These are phyloP conservation scores for Lactifluus pinguis DNA, from an alignment of 768 basidiomycete species.

Conservation along the genomic window DNA sequence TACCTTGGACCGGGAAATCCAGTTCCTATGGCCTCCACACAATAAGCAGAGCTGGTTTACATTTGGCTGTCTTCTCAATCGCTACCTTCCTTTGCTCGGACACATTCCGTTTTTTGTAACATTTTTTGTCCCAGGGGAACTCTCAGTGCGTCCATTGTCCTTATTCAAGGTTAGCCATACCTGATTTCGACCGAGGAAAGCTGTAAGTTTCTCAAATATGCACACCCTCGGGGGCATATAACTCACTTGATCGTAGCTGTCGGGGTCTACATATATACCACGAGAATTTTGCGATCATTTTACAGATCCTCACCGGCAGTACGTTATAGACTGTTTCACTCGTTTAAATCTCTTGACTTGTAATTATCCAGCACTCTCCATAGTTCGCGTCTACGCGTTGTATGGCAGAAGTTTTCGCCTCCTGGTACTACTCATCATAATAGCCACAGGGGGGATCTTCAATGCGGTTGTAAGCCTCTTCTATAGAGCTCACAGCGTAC, in stretches of 20 bases:
- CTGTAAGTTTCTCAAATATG: neutral
- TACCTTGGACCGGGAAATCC: conserved; percentile 30
- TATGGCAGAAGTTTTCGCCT: conserved; percentile 1
- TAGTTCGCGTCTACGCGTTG: conserved; percentile 5
- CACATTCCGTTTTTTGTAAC: conserved; percentile 21
- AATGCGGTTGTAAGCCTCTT: neutral
- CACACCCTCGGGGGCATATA: too few species aligned
- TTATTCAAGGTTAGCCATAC: neutral
- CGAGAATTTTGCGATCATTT: neutral
- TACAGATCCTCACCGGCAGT: conserved; percentile 1
- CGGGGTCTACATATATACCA: neutral
- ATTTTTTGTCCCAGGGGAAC: conserved; percentile 10
- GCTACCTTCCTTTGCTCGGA: conserved; percentile 39
- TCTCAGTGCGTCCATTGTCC: neutral
- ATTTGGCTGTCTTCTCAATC: conserved; percentile 40
- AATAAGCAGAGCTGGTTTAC: conserved; percentile 32
- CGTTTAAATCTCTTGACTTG: neutral
- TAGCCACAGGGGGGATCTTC: neutral
- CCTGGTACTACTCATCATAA: neutral
- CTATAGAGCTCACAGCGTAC: neutral
- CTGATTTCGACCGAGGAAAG: neutral
- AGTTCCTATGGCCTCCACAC: conserved; percentile 33
- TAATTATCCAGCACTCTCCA: neutral
- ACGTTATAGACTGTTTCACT: neutral
- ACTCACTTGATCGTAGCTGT: neutral